Conservation (phyloP, 176 grass and related monocot species). For the Raddia guianensis region DNA sequence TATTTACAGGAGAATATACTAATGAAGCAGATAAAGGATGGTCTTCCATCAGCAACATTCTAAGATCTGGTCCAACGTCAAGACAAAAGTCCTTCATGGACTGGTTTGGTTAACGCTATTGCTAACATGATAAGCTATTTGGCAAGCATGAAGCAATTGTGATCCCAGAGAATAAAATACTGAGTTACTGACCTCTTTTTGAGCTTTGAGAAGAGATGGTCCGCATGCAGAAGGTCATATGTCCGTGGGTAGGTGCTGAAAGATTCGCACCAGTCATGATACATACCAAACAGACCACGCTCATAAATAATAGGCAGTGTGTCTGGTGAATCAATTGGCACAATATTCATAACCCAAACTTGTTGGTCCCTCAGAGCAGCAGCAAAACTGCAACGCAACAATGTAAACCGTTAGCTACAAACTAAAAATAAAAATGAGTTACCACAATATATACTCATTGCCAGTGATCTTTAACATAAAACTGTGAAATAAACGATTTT, state of each 20-base stretch:
- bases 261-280: constrained; percentile 99
- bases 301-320: constrained; percentile 97
- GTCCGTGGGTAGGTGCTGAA: constrained; percentile 98
- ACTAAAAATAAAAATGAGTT: constrained; percentile 7
- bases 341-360: constrained; percentile 99
- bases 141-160: not conserved
- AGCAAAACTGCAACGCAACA: constrained; percentile 71
- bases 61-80: not conserved
- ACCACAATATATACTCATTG: not conserved
- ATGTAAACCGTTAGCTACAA: constrained; percentile 35
- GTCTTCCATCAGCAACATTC: not conserved
- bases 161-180: constrained; percentile 7
- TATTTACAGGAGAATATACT: constrained; percentile 2
- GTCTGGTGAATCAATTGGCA: constrained; percentile 86
- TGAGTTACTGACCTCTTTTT: constrained; percentile 84
- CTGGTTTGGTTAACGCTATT: not conserved
- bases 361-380: constrained; percentile 78
- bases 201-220: constrained; percentile 95
- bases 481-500: not conserved
- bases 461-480: not conserved
- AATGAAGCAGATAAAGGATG: not conserved
- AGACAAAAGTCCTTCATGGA: not conserved
- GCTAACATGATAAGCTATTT: not conserved
- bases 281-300: constrained; percentile 98
- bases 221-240: constrained; percentile 92